Conservation (phyloP, 2,329 filamentous ascomycete genomes). For the Colletotrichum orchidophilum region DNA sequence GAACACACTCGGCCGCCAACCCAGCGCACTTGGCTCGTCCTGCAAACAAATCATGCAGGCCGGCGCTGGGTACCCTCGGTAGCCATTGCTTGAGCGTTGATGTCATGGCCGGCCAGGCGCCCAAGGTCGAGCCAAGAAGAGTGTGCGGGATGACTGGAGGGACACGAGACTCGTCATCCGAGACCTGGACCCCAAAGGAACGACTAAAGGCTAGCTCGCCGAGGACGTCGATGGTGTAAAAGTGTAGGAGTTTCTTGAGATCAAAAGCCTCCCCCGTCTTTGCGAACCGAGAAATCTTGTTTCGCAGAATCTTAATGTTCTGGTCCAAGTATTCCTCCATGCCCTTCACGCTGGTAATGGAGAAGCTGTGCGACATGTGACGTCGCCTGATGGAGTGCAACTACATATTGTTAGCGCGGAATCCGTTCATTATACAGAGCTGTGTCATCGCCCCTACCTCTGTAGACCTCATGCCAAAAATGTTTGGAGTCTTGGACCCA, state of each 20-base stretch:
- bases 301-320: constrained; percentile 41
- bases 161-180: constrained; percentile 39
- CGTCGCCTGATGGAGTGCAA: constrained; percentile 9
- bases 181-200: constrained; percentile 41
- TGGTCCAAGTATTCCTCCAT: constrained; percentile 46
- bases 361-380: constrained; percentile 24
- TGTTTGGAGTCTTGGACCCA: constrained; percentile 5
- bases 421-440: neutral
- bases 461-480: constrained; percentile 15
- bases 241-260: constrained; percentile 42
- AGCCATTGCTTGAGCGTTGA: constrained; percentile 39
- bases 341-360: constrained; percentile 39
- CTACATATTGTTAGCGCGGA: neutral
- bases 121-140: constrained; percentile 41
- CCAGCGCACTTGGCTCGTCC: constrained; percentile 36
- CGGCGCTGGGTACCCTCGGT: constrained; percentile 35
- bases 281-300: constrained; percentile 35
- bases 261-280: constrained; percentile 38
- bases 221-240: constrained; percentile 40
- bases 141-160: constrained; percentile 46
- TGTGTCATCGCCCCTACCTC: neutral
- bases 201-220: constrained; percentile 44
- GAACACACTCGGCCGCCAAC: constrained; percentile 36
- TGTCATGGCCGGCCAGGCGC: constrained; percentile 41
- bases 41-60: constrained; percentile 36